Base-by-base conservation (phyloP, 805 yeast species). In the Candida maltosa region DNA sequence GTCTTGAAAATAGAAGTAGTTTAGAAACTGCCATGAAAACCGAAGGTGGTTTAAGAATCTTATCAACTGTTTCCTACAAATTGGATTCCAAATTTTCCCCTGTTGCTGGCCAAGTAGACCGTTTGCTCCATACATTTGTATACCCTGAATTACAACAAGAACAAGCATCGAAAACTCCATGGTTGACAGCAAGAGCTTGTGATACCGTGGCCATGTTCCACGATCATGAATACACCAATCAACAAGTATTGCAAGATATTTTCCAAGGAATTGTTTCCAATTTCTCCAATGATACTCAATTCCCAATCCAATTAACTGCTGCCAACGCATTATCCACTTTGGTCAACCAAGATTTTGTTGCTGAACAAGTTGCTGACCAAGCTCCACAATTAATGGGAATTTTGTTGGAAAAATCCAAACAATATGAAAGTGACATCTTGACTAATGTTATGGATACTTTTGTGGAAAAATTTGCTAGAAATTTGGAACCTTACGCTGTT, bases 281-380 rank as follows among this genome's bases (percentile, higher is more conserved):
- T 43, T 66, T 66, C 51, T 67, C 57, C 42, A 52, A 49, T 16
- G 59, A 64, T 18, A 65, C 58, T 10, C 75, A 75, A 17, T 60
- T 74, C 34, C 77, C 80, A 2, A 49, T 76, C 29, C 70, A 70
- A 48, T 55, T 75, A 33, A 73, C 75, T 16, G 70, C 76, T 9
- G 72, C 74, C 8, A 78, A 73, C 52, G 77, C 78, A 1, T 61
- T 75, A 48, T 54, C 75, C 15, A 60, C 72, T 7, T 61, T 72
- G 36, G 65, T 68, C 4, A 62, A 65, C 11, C 58, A 88, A 41
- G 73, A 65, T 30, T 49, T 51, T n/a, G 61, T 62, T 35, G 70
- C 72, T 7, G 64, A 57, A 7, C 65, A 60, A 32, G 56, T 67
- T 27, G 58, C 72, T 3, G 63, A 52, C 18, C 72, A 67, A 40